phyloP scores from a whole-genome alignment of 345 rosid genomes.

The Citrus sp. region DNA sequence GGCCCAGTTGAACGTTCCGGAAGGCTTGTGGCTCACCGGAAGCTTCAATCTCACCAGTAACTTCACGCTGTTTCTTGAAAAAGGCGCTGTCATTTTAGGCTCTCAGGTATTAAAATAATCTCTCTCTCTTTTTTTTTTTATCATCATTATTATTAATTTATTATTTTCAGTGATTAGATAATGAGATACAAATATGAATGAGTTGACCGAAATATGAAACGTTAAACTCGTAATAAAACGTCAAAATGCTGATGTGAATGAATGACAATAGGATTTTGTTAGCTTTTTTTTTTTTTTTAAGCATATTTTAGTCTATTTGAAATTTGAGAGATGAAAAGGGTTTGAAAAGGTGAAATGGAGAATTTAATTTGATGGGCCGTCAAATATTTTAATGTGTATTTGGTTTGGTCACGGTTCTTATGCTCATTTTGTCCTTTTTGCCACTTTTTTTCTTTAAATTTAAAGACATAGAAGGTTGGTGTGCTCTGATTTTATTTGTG shows the following conservation, averaged over 20 bases:
- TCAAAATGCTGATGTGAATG: too few relatives aligned
- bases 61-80: constrained; percentile 82
- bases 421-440: constrained; percentile 8
- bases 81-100: constrained; percentile 78
- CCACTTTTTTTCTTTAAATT: not conserved
- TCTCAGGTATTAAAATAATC: constrained; percentile 54
- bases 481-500: not conserved
- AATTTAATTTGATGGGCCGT: not conserved
- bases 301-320: too few relatives aligned
- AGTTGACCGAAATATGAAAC: too few relatives aligned
- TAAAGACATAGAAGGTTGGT: not conserved
- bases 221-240: too few relatives aligned
- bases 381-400: not conserved
- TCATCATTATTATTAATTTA: too few relatives aligned
- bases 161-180: too few relatives aligned
- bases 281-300: too few relatives aligned
- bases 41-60: constrained; percentile 92
- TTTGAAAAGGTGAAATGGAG: not conserved
- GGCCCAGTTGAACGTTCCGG: constrained; percentile 74
- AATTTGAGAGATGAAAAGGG: not conserved
- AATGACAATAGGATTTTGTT: too few relatives aligned
- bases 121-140: not conserved
- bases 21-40: constrained; percentile 85
- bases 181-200: too few relatives aligned
- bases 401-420: constrained; percentile 8